Base-by-base conservation (phyloP, 345 rosid species). In the Physaria fendleri region DNA sequence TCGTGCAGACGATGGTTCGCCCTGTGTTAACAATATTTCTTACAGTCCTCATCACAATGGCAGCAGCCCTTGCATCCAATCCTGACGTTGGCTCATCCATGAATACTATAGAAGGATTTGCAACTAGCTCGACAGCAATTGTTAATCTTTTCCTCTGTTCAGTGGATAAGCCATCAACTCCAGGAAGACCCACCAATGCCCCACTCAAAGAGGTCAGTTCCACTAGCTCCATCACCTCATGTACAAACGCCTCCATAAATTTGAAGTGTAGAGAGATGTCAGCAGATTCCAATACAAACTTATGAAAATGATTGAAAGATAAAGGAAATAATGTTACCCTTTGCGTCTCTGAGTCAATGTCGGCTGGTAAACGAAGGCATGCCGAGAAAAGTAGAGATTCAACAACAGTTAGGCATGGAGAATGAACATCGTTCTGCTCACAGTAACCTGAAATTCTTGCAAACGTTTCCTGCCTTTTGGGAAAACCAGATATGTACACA, bases 81-180 rank as follows among this genome's bases (percentile, higher is more conserved):
- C 99, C 95, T 25, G 99, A 86, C 2, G 99, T 93, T 53, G 99
- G 99, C 76, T 93, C 99, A 44, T 93, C 99, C 95, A 93, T 93
- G 74, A 89, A 93, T 44, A 93, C 92, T 59, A 93, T 81, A 25
- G 95, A 93, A 66, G 99, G 99, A 64, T 93, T 93, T 43, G 97
- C 99, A 27, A 93, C 95, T 73, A 93, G 65, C 69, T 93, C 99
- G 40, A 89, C 91, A 10, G 99, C 99, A 52, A 93, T 93, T 2
- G 99, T 93, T 62, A 93, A 59, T 57, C 97, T 76, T 78, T 93
- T 93, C 33, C 99, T 79, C 68, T 93, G 99, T 74, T 89, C 99
- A 0, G 95, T 93, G 39, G 99, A 93, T 48, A 93, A 78, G 58
- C 99, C 99, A 71, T 89, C 76, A 48, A 93, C 85, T 73, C 97